Percentiles rank a stretch among this genome's conserved stretches.
Evolutionary conservation across 148 eudicot genomes (phyloP).

Genomic region (Beta vulgaris): DNA sequence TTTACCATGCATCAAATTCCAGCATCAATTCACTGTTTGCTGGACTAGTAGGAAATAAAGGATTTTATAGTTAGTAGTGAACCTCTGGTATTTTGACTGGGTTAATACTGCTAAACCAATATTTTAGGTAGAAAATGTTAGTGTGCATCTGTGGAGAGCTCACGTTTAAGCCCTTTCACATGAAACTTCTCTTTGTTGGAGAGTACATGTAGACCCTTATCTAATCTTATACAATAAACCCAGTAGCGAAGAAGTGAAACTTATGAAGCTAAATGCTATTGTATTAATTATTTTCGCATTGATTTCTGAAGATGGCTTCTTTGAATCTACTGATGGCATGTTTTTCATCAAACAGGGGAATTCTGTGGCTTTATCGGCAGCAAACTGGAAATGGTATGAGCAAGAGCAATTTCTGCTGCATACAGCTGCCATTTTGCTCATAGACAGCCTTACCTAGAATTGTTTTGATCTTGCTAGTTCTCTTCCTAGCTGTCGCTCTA

Average conservation of each 20-base stretch:
- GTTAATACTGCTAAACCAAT: background rate
- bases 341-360: constrained; percentile 59
- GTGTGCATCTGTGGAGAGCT: background rate
- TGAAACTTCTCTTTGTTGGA: background rate
- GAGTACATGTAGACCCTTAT: background rate
- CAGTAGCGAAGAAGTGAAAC: background rate
- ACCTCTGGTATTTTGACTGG: background rate
- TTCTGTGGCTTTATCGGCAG: constrained; percentile 68
- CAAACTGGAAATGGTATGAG: constrained; percentile 79
- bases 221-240: background rate
- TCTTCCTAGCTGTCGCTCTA: background rate
- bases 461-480: background rate
- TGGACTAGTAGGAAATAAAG: background rate
- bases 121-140: background rate
- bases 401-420: constrained; percentile 26
- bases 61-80: too few species aligned
- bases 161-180: background rate
- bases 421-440: constrained; percentile 15
- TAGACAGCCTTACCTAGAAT: constrained; percentile 5
- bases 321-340: constrained; percentile 25
- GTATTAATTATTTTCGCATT: background rate
- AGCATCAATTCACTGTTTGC: background rate
- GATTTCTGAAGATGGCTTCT: constrained; percentile 16
- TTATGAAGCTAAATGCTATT: background rate
- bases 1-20: background rate